Evolutionary conservation across 805 yeast genomes (phyloP), one percentile per base, ranked within the genome.

Genomic region (Suhomyces sp.): DNA sequence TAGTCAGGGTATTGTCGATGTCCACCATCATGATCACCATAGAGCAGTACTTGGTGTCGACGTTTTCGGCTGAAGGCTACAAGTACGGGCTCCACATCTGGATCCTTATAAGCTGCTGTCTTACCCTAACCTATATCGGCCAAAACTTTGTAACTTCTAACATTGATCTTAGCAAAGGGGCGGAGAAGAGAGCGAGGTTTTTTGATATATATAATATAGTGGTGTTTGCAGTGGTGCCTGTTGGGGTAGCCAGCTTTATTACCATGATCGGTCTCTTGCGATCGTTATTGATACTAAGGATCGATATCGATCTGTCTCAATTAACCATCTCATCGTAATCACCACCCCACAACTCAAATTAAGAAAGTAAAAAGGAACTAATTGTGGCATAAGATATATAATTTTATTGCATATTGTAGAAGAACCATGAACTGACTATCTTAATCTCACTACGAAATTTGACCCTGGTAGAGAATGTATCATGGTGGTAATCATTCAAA

Each of bases 191-290:
- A 53, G 79, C 83, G 41, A 78, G 97, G 51, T 86, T 91, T 35
- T 88, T 92, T 54, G 96, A 93, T 66, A 77, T 92, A 51, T 90
- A 90, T 68, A 89, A 88, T 60, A 88, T 94, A 48, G 90, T 88
- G 0, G 97, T 93, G 1, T 93, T 90, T 72, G 97, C 98, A 2
- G 99, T 93, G 41, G 97, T 93, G n/a, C 99, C 99, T 0, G 90
- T 93, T 15, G 98, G 99, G 0, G 64, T 93, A 54, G 97, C 98
- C 4, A 89, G 97, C 60, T 93, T 94, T 63, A 71, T 92, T 23
- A 91, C 98, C 2, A 90, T 92, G 96, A 76, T 91, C 36, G 94
- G 92, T 0, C 72, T 93, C 38, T 72, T 93, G 15, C 72, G 98
- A 55, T 82, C 88, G 47, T 72, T 91, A 48, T 76, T 91, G 58